Conservation (phyloP, 2,329 filamentous ascomycete species). For the Sarocladium brachiariae region DNA sequence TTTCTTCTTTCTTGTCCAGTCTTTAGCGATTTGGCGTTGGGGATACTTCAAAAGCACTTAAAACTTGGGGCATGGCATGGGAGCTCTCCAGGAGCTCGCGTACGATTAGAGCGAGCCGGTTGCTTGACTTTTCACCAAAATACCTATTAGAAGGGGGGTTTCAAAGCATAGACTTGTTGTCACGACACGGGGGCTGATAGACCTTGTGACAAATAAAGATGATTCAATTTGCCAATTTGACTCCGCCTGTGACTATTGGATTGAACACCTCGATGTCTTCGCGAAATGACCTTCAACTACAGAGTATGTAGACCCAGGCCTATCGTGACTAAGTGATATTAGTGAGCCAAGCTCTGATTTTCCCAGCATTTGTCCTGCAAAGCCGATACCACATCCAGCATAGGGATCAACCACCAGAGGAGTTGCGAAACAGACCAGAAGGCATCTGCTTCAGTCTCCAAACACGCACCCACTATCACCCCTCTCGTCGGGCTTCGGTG, state of each 20-base stretch:
- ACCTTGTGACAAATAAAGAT: neutral
- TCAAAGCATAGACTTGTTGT: neutral
- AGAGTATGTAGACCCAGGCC: too few relatives aligned
- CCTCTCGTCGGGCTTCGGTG: too few relatives aligned
- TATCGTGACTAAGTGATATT: too few relatives aligned
- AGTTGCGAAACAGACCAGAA: too few relatives aligned
- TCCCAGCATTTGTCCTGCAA: too few relatives aligned
- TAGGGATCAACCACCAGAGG: too few relatives aligned
- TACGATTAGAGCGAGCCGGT: neutral
- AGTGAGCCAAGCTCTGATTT: too few relatives aligned
- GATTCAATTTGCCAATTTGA: neutral
- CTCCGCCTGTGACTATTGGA: neutral
- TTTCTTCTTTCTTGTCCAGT: too few relatives aligned
- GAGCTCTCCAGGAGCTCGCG: neutral
- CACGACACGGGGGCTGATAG: neutral
- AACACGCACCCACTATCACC: too few relatives aligned
- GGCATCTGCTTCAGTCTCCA: too few relatives aligned
- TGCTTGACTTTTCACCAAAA: neutral
- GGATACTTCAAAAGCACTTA: conserved; percentile 4
- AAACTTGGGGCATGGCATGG: neutral
- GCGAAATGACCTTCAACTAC: too few relatives aligned
- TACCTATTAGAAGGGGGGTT: neutral
- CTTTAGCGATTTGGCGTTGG: conserved; percentile 4
- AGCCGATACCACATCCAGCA: too few relatives aligned
- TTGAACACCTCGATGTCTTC: neutral